A percentile compares a stretch with the other conserved stretches of the same genome.
phyloP scores from a whole-genome alignment of 2,329 filamentous ascomycete species.

The Daldinia eschscholtzii region DNA sequence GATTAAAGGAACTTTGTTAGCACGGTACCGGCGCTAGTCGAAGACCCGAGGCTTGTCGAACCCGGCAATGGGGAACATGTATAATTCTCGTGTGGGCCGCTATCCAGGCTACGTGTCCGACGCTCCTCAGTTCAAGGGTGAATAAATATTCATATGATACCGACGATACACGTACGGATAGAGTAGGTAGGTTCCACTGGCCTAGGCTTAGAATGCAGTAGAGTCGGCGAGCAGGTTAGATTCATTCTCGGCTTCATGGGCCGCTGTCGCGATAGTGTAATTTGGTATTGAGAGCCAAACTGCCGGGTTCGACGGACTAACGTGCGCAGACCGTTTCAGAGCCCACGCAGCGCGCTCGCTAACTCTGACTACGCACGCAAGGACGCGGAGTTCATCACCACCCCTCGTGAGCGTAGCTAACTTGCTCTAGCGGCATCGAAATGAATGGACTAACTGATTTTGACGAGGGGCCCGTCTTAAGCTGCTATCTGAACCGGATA shows the following conservation, averaged over 20 bases:
- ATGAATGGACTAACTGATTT: constrained; percentile 15
- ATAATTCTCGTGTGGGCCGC: constrained; percentile 16
- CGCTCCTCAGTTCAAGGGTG: not conserved
- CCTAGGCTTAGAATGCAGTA: constrained; percentile 25
- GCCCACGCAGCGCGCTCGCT: constrained; percentile 24
- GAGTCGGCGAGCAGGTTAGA: constrained; percentile 16
- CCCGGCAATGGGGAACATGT: constrained; percentile 30
- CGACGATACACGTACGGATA: constrained; percentile 20
- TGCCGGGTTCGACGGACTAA: constrained; percentile 35
- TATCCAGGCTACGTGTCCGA: constrained; percentile 8
- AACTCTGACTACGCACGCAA: constrained; percentile 25
- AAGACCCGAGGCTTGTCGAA: constrained; percentile 24
- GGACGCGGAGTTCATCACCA: constrained; percentile 11
- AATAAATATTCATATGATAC: constrained; percentile 32
- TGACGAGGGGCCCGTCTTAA: constrained; percentile 28
- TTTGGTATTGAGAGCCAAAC: constrained; percentile 29
- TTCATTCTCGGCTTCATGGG: constrained; percentile 33
- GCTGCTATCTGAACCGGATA: constrained; percentile 29
- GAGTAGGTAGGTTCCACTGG: constrained; percentile 18
- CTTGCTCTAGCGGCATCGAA: constrained; percentile 21
- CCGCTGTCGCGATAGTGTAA: constrained; percentile 36
- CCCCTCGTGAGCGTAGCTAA: constrained; percentile 22
- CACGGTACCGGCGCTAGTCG: constrained; percentile 23
- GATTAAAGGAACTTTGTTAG: constrained; percentile 7
- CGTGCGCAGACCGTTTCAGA: constrained; percentile 36